Base-by-base conservation (phyloP, 1,284 basidiomycete species). In the Porodaedalea pini region DNA sequence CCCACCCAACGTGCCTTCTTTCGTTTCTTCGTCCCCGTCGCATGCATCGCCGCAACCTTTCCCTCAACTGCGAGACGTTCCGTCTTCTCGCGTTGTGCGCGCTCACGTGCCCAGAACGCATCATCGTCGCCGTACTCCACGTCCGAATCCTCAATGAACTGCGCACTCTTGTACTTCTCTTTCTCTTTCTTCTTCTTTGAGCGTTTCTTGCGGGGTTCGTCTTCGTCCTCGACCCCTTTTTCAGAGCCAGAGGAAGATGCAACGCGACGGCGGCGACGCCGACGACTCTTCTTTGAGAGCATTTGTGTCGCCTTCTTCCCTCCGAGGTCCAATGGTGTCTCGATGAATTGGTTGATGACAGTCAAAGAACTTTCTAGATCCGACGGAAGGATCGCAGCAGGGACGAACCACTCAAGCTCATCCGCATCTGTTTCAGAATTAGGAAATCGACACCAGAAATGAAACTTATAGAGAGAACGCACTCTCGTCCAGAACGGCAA, bases 81-180 rank as follows among this genome's bases (percentile, higher is more conserved):
- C 61, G 77, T 80, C 66, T 74, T 75, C 63, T 75, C 74, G 50
- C 84, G 72, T 47, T 83, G 67, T 57, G 67, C 74, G 62, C 78
- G 81, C 70, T 95, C 92, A 63, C 78, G 81, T 65, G 80, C 88
- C 61, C 93, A 84, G 78, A 96, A 96, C 4, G 75, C 79, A 47
- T 88, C 86, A 70, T 88, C 83, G 63, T 85, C 82, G 17, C 79
- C 88, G 59, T 81, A 81, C 69, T 91, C 90, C 61, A 78, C 89
- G 66, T 96, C 93, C 63, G 89, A 91, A 70, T 95, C 92, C 67
- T 88, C 82, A 67, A 95, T 93, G 68, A 94, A 92, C 68, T 92
- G 88, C 4, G 93, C 92, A 10, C 86, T 89, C 72, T 94, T 94
- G 78, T 89, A 94, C 56, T 76, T 71, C 70, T 85, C 79, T 65